A percentile compares a stretch with the other conserved stretches of the same genome.
phyloP scores from a whole-genome alignment of 2,329 filamentous ascomycete genomes.

The Aspergillus melleus region DNA sequence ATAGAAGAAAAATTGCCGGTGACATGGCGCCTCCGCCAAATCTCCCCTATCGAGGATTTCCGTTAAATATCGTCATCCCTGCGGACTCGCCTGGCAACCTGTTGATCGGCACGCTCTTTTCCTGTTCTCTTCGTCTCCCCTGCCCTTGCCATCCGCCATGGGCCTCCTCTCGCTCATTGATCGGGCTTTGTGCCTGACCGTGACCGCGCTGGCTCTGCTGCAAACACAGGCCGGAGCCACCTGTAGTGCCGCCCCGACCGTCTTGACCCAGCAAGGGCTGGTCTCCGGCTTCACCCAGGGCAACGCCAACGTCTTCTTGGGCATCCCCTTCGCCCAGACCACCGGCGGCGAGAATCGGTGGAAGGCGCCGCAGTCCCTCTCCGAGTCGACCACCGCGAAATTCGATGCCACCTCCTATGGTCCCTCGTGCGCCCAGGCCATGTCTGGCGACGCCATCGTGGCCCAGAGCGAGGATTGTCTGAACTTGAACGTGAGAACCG shows the following conservation, averaged over 20 bases:
- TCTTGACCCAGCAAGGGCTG: constrained; percentile 21
- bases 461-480: constrained; percentile 24
- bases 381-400: constrained; percentile 6
- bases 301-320: constrained; percentile 25
- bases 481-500: constrained; percentile 14
- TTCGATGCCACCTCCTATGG: constrained; percentile 22
- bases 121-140: neutral
- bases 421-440: constrained; percentile 23
- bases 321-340: constrained; percentile 23
- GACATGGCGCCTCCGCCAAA: neutral
- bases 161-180: constrained; percentile 8
- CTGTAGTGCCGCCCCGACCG: constrained; percentile 5
- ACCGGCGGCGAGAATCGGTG: constrained; percentile 23
- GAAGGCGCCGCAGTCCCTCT: constrained; percentile 19
- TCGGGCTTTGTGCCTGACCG: constrained; percentile 12
- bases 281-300: constrained; percentile 25
- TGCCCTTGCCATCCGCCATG: constrained; percentile 10
- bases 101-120: neutral
- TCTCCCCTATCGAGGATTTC: neutral
- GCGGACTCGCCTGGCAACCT: neutral
- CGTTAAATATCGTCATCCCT: neutral
- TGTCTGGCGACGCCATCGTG: constrained; percentile 22
- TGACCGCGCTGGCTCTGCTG: constrained; percentile 9
- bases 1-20: neutral
- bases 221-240: constrained; percentile 7